Percentiles rank a stretch among this genome's conserved stretches.
Evolutionary conservation across 108 stramenopile species (phyloP).

Genomic region (Bacterosira constricta): DNA sequence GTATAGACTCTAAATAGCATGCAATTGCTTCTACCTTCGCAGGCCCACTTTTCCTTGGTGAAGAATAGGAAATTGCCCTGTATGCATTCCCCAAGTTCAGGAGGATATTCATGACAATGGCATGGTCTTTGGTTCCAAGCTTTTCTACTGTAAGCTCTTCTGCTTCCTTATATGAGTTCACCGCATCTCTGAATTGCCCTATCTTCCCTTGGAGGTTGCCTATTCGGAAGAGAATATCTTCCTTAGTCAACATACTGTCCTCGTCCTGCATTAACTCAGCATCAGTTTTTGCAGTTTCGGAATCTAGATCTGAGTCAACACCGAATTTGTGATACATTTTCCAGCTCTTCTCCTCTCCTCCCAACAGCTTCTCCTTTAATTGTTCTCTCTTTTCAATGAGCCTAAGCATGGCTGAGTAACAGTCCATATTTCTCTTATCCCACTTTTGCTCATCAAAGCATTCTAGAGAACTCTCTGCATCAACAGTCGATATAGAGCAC

Average conservation of each 20-base stretch:
- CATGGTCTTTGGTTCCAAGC: constrained; percentile 47
- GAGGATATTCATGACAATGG: constrained; percentile 45
- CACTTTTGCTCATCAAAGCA: constrained; percentile 34
- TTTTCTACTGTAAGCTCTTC: constrained; percentile 33
- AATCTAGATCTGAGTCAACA: background rate
- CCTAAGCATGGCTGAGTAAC: constrained; percentile 30
- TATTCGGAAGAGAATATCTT: constrained; percentile 49
- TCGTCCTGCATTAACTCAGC: background rate
- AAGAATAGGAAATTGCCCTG: constrained; percentile 21
- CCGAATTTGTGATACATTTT: constrained; percentile 14
- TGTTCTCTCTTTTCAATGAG: constrained; percentile 27
- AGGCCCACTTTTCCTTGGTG: constrained; percentile 1
- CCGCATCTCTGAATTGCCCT: constrained; percentile 33
- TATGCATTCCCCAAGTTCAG: constrained; percentile 46
- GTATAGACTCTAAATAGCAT: constrained; percentile 47
- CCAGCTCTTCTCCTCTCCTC: constrained; percentile 10
- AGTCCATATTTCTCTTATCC: constrained; percentile 26
- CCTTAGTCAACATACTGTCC: constrained; percentile 23
- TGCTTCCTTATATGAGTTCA: constrained; percentile 46
- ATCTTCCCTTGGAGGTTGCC: constrained; percentile 42
- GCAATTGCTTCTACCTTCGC: constrained; percentile 38
- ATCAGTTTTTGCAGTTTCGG: background rate
- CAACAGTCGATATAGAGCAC: constrained; percentile 12
- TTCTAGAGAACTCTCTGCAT: constrained; percentile 20
- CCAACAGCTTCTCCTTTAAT: constrained; percentile 1